Base-by-base conservation (phyloP, 2,329 filamentous ascomycete species). In the Parastagonospora avenae region DNA sequence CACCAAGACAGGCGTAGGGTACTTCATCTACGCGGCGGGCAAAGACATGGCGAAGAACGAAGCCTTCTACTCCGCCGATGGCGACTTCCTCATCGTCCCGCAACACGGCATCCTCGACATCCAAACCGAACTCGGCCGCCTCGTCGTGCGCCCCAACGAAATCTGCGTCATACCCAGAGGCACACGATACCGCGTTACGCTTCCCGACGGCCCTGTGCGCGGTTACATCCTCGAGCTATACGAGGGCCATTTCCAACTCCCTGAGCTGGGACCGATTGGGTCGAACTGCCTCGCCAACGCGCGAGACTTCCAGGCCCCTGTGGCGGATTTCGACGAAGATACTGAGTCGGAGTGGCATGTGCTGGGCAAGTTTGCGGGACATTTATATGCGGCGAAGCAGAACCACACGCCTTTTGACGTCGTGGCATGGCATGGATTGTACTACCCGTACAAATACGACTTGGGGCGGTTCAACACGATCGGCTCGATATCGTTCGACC, bases 61-160 rank as follows among this genome's bases (percentile, higher is more conserved):
- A 42, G 90, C 90, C 0, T 95, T 92, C 71, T 95, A 93, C 79
- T 92, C 88, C 3, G 88, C 91, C 0, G 87, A 90, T 52, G 87
- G 87, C 12, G 86, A 89, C 65, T 81, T 86, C 53, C 74, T 89
- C 45, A 85, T 89, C 40, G 79, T 89, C 2, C 84, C 82, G 0
- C 86, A 89, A 52, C 80, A 85, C 56, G 87, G 87, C 10, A 76
- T 81, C 0, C 76, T 90, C 2, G 83, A 89, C 57, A 85, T 89
- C 39, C 85, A 87, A 63, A 89, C 87, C 2, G 87, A 89, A 63
- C 79, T 89, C 12, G 87, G 87, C 4, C 79, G 78, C 24, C 68
- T 89, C 0, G 79, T 85, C 43, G 85, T 89, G 4, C 83, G 85
- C 4, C 86, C 85, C 0, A 85, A 85, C n/a, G 87, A 89, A 66